Conservation (phyloP, 2,329 filamentous ascomycete genomes). For the Xylariaceae sp. region DNA sequence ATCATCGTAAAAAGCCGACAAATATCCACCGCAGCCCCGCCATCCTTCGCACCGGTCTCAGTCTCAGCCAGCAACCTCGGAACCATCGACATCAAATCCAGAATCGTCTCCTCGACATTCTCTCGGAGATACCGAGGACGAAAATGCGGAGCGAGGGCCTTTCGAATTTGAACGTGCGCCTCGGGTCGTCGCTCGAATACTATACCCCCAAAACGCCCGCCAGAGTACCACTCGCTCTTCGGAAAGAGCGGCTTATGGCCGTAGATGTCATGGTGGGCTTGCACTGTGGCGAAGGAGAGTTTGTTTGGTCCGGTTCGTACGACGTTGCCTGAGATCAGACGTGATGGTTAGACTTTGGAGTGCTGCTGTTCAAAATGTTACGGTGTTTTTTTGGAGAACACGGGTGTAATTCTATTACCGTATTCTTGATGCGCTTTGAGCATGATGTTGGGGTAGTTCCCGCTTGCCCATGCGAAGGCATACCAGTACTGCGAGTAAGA, state of each 20-base stretch:
- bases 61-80: not conserved
- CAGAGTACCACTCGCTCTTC: not conserved
- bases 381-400: too few relatives aligned
- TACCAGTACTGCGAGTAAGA: not conserved
- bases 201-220: constrained; percentile 2
- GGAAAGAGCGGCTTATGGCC: not conserved
- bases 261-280: constrained; percentile 1
- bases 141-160: not conserved
- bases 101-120: not conserved
- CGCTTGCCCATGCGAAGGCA: not conserved
- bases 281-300: constrained; percentile 1
- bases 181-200: constrained; percentile 6
- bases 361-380: too few relatives aligned
- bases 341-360: too few relatives aligned
- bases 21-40: not conserved
- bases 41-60: not conserved
- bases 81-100: not conserved
- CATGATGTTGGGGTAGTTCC: not conserved
- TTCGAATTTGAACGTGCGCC: not conserved
- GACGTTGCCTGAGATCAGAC: not conserved
- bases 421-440: not conserved
- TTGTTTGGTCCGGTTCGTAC: constrained; percentile 1
- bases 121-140: not conserved
- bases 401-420: not conserved
- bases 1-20: constrained; percentile 2